Percentiles rank a stretch among this genome's conserved stretches.
Evolutionary conservation across 73 alveolate genomes (phyloP).

Genomic region (Halteria grandinella): DNA sequence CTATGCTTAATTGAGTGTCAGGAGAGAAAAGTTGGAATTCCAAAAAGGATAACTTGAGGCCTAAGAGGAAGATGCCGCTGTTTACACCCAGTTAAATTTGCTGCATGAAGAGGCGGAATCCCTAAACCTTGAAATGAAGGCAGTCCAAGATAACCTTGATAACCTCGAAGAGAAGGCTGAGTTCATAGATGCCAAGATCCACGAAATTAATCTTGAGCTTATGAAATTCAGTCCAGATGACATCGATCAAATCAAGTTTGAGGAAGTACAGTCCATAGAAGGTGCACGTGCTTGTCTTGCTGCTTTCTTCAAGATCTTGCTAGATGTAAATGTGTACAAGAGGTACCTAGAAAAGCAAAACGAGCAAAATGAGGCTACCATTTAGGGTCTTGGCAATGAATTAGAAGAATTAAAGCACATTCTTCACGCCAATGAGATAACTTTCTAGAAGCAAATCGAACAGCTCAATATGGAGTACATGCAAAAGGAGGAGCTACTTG

Average conservation of each 20-base stretch:
- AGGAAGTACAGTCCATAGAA: constrained; percentile 46
- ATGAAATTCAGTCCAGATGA: constrained; percentile 44
- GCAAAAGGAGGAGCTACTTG: constrained; percentile 36
- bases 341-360: constrained; percentile 39
- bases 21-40: constrained; percentile 48
- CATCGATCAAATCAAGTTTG: constrained; percentile 50
- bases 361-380: constrained; percentile 27
- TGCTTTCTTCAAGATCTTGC: constrained; percentile 63
- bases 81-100: constrained; percentile 21
- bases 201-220: constrained; percentile 24
- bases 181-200: constrained; percentile 45
- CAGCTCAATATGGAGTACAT: constrained; percentile 17
- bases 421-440: constrained; percentile 28
- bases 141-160: constrained; percentile 56
- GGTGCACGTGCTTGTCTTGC: constrained; percentile 63
- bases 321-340: constrained; percentile 60
- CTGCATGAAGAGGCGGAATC: constrained; percentile 51
- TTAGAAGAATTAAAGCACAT: constrained; percentile 29
- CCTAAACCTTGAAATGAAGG: constrained; percentile 33
- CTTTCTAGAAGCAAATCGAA: constrained; percentile 34
- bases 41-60: constrained; percentile 42
- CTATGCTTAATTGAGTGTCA: constrained; percentile 42
- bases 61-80: background rate
- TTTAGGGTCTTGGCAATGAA: constrained; percentile 6
- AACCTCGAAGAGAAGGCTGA: constrained; percentile 66